phyloP scores from a whole-genome alignment of 2,329 filamentous ascomycete species.

The Ophiocordyceps robertsii region DNA sequence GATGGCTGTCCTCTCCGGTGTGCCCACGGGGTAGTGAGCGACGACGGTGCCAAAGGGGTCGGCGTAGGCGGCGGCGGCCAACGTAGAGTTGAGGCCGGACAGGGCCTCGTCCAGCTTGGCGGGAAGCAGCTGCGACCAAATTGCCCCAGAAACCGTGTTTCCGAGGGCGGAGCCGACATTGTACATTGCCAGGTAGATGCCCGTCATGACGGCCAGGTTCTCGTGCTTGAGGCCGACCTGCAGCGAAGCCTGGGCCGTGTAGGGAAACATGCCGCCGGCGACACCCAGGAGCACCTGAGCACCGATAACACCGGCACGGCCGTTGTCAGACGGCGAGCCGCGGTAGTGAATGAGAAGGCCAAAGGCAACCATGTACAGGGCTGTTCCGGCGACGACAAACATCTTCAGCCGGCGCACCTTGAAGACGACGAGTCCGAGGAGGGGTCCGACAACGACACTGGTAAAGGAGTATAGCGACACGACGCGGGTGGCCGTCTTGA shows the following conservation, averaged over 20 bases:
- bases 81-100: conserved; percentile 17
- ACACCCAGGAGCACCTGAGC: conserved; percentile 43
- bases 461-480: conserved; percentile 37
- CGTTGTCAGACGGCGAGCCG: conserved; percentile 26
- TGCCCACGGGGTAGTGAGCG: conserved; percentile 24
- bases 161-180: conserved; percentile 27
- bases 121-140: conserved; percentile 28
- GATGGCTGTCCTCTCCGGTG: conserved; percentile 27
- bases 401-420: conserved; percentile 39
- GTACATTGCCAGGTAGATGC: conserved; percentile 25
- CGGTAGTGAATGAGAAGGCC: conserved; percentile 41
- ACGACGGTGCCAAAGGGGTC: conserved; percentile 23
- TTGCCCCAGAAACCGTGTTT: conserved; percentile 23
- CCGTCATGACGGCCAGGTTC: conserved; percentile 24
- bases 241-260: conserved; percentile 24
- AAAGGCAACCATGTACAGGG: conserved; percentile 42
- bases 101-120: conserved; percentile 16
- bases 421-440: conserved; percentile 37
- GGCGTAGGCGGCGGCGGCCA: conserved; percentile 21
- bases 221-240: conserved; percentile 22
- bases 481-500: conserved; percentile 41
- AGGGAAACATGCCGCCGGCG: conserved; percentile 42
- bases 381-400: conserved; percentile 43
- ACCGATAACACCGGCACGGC: conserved; percentile 38
- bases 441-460: conserved; percentile 39